Percentiles rank a stretch among this genome's conserved stretches.
Conservation (phyloP, 1,139 yeast genomes). For the Meyerozyma elateridarum region DNA sequence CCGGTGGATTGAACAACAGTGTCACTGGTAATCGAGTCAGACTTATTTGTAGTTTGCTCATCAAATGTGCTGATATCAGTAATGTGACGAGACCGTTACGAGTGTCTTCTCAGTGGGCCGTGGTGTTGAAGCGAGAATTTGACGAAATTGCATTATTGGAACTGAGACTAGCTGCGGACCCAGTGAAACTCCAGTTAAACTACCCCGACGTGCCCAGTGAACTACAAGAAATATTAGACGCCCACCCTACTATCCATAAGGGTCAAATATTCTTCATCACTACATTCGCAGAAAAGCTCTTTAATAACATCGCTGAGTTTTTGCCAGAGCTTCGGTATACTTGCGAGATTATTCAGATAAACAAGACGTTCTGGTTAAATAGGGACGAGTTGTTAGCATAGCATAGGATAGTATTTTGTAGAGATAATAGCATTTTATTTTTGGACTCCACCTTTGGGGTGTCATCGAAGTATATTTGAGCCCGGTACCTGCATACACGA, state of each 20-base stretch:
- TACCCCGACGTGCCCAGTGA: conserved; percentile 28
- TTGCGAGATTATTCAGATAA: conserved; percentile 40
- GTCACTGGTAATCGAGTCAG: conserved; percentile 25
- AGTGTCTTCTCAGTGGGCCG: conserved; percentile 84
- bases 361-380: conserved; percentile 40
- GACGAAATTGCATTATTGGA: conserved; percentile 61
- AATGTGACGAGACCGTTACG: conserved; percentile 79
- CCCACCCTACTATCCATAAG: conserved; percentile 50
- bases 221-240: conserved; percentile 35
- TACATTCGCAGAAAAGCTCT: conserved; percentile 75
- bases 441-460: neutral
- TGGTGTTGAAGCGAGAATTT: conserved; percentile 70
- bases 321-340: conserved; percentile 57
- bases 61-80: conserved; percentile 92
- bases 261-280: conserved; percentile 86
- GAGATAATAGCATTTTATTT: neutral
- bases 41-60: conserved; percentile 60
- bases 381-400: conserved; percentile 4
- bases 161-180: conserved; percentile 21
- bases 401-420: conserved; percentile 1
- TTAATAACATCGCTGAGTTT: conserved; percentile 54
- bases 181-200: conserved; percentile 12
- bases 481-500: conserved; percentile 6
- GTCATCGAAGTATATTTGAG: neutral
- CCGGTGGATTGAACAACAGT: conserved; percentile 10